Evolutionary conservation across 345 rosid genomes (phyloP).

Genomic region (Camelina sativa): DNA sequence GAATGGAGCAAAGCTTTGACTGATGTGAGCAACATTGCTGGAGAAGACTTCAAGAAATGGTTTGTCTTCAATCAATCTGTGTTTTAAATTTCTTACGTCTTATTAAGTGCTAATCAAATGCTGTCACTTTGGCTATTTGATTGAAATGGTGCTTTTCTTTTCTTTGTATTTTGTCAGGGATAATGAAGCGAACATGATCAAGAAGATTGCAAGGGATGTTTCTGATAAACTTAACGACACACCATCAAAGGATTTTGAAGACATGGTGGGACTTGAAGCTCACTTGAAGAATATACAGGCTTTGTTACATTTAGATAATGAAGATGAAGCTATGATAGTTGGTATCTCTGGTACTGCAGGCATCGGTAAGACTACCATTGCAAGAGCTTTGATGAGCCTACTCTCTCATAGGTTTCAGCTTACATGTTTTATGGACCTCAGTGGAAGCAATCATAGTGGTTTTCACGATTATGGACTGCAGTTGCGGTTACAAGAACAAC

Average conservation of each 20-base stretch:
- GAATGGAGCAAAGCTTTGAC: too few species aligned
- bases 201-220: background rate
- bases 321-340: background rate
- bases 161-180: too few species aligned
- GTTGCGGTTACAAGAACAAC: background rate
- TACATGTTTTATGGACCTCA: constrained; percentile 17
- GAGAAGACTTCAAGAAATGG: too few species aligned
- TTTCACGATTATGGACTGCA: constrained; percentile 4
- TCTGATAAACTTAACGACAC: background rate
- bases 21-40: too few species aligned
- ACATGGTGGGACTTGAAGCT: background rate
- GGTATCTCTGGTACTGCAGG: background rate
- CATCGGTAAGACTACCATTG: constrained; percentile 26
- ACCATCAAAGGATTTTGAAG: too few species aligned
- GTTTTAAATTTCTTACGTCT: too few species aligned
- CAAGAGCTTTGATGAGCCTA: background rate
- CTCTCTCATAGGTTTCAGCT: background rate
- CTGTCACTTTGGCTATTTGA: too few species aligned
- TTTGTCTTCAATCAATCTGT: too few species aligned
- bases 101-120: too few species aligned
- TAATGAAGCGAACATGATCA: background rate
- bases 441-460: background rate
- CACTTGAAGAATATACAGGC: background rate
- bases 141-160: too few species aligned
- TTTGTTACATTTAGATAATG: constrained; percentile 1